Evolutionary conservation across 495 filamentous ascomycete genomes (phyloP).

Genomic region (Schizothecium vesticola): DNA sequence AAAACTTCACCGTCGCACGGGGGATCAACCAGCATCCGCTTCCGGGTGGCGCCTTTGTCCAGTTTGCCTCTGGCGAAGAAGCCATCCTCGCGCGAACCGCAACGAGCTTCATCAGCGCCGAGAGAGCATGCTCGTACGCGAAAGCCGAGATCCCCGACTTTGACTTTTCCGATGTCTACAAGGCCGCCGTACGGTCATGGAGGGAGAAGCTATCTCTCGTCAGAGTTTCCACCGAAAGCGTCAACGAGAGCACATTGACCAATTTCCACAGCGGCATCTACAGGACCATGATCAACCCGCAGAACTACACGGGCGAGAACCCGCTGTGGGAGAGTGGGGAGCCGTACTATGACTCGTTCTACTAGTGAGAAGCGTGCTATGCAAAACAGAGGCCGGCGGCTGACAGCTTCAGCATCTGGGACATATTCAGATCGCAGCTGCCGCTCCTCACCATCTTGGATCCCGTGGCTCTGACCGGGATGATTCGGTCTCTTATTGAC

Average conservation of each 20-base stretch:
- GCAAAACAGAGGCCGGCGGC: neutral
- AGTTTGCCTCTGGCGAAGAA: slow-evolving; percentile 34
- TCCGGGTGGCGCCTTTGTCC: slow-evolving; percentile 58
- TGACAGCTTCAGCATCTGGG: slow-evolving; percentile 49
- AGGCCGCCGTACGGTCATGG: slow-evolving; percentile 55
- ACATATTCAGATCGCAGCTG: slow-evolving; percentile 66
- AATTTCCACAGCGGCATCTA: slow-evolving; percentile 71
- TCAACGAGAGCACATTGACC: slow-evolving; percentile 48
- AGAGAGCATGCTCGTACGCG: slow-evolving; percentile 61
- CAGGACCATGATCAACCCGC: slow-evolving; percentile 65
- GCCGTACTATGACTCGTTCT: slow-evolving; percentile 79
- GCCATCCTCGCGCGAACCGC: slow-evolving; percentile 59
- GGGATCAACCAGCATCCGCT: slow-evolving; percentile 60
- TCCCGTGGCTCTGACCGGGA: slow-evolving; percentile 55
- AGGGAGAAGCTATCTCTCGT: slow-evolving; percentile 57
- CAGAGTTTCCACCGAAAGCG: slow-evolving; percentile 49
- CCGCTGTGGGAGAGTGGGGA: slow-evolving; percentile 65
- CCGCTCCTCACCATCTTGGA: slow-evolving; percentile 66
- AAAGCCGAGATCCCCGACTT: slow-evolving; percentile 64
- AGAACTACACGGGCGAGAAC: slow-evolving; percentile 77
- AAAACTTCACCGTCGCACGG: slow-evolving; percentile 52
- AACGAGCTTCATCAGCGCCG: slow-evolving; percentile 62
- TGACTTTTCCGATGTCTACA: slow-evolving; percentile 53
- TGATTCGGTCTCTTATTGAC: slow-evolving; percentile 66
- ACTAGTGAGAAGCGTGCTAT: slow-evolving; percentile 46